Conservation (phyloP, 306 rosid genomes). For the Inga laurina region DNA sequence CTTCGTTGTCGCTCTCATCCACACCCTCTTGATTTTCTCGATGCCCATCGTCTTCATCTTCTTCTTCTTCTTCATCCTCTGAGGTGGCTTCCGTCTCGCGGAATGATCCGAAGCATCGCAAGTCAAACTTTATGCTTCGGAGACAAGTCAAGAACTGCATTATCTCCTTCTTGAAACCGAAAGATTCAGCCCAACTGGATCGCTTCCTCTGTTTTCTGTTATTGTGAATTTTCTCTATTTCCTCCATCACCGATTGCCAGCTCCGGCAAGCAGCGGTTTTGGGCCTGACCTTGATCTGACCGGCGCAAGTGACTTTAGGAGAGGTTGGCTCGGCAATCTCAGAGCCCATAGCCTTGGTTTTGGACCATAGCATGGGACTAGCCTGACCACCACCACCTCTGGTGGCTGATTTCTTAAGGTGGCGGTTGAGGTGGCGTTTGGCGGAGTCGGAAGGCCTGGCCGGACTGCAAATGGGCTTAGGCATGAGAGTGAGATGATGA, state of each 20-base stretch:
- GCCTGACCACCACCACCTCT: slow-evolving; percentile 44
- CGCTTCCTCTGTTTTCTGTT: slow-evolving; percentile 55
- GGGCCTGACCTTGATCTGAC: slow-evolving; percentile 84
- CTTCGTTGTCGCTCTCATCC: slow-evolving; percentile 40
- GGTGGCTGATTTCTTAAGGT: slow-evolving; percentile 53
- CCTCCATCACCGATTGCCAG: slow-evolving; percentile 97
- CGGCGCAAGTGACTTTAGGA: slow-evolving; percentile 93
- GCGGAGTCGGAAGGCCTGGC: slow-evolving; percentile 56
- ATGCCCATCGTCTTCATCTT: slow-evolving; percentile 42
- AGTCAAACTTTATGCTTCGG: slow-evolving; percentile 62
- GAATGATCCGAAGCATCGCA: slow-evolving; percentile 76
- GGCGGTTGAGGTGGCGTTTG: slow-evolving; percentile 50
- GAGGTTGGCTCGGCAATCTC: slow-evolving; percentile 87
- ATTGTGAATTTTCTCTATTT: slow-evolving; percentile 82
- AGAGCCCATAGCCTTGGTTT: slow-evolving; percentile 60
- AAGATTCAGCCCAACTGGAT: slow-evolving; percentile 57
- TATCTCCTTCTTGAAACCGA: slow-evolving; percentile 83
- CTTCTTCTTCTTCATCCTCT: slow-evolving; percentile 54
- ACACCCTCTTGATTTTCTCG: slow-evolving; percentile 32
- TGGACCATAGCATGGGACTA: slow-evolving; percentile 78
- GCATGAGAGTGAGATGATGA: slow-evolving; percentile 65
- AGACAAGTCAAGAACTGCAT: slow-evolving; percentile 85
- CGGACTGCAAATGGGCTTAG: slow-evolving; percentile 89
- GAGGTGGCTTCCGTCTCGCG: slow-evolving; percentile 49
- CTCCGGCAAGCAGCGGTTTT: slow-evolving; percentile 55